Base-by-base conservation (phyloP, 2,329 filamentous ascomycete genomes). In the Davidsoniella eucalypti region DNA sequence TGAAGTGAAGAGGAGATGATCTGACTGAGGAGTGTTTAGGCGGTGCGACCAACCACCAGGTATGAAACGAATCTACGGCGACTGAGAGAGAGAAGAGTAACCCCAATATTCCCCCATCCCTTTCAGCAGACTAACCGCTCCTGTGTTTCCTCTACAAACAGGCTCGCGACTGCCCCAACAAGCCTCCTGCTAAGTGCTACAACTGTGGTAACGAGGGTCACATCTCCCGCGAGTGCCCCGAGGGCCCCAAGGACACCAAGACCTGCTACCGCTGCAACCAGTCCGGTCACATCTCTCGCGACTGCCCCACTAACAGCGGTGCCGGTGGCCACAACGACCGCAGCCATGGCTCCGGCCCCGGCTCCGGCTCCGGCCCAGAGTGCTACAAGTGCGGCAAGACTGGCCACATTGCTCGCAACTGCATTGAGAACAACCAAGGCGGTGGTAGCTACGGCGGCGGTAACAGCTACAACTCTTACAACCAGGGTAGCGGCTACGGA, bases 381-480 rank as follows among this genome's bases (percentile, higher is more conserved):
- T 94, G 87, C 80, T 95, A 95, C 80, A 95, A 95, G 82, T 98
- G 92, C 70, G 88, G 88, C 56, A 85, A 94, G 73, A 76, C 87
- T 58, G 92, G 92, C 54, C 92, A 96, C 76, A 95, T 96, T 66
- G 90, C 92, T 59, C 87, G 84, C 60, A 87, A 87, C 76, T 92
- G 85, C 78, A 72, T 76, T 61, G 78, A 85, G 69, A 74, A 74
- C 54, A 73, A 73, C 53, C 66, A 61, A 56, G 67, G 75, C 60
- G 75, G 72, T 56, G 61, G 61, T 54, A 63, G 62, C 61, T 72
- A 70, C 60, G 62, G 69, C 58, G 62, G 69, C 58, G 64, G 65
- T 54, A 43, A 37, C 47, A 33, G 14, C 9, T 49, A 50, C 42
- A 39, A 39, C 43, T 23, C 17, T 14, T 67, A 63, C 58, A 68